Percentiles rank a stretch among this genome's conserved stretches.
Evolutionary conservation across 140 eudicot genomes (phyloP).

Genomic region (Ambrosia hybrid): DNA sequence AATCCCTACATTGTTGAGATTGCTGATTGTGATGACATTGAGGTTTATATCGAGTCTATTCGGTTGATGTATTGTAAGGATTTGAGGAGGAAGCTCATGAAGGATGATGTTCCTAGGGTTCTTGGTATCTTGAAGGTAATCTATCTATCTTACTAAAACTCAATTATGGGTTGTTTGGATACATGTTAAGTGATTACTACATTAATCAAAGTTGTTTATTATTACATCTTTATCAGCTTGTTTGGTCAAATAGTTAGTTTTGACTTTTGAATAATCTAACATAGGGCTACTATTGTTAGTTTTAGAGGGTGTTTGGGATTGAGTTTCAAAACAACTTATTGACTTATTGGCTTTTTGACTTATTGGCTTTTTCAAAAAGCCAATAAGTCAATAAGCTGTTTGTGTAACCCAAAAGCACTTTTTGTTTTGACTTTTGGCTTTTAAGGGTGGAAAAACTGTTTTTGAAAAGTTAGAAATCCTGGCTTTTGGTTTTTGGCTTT

Average conservation of each 20-base stretch:
- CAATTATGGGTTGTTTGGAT: not conserved
- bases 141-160: not conserved
- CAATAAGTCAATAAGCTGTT: too few relatives aligned
- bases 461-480: too few relatives aligned
- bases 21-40: conserved; percentile 89
- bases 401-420: too few relatives aligned
- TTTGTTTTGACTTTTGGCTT: too few relatives aligned
- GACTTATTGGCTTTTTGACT: too few relatives aligned
- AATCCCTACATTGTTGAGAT: conserved; percentile 63
- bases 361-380: too few relatives aligned
- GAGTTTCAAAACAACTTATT: too few relatives aligned
- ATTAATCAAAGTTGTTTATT: not conserved
- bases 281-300: not conserved
- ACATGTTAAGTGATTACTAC: not conserved
- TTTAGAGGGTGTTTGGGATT: too few relatives aligned
- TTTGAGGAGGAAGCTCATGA: conserved; percentile 46
- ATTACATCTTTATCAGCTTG: not conserved
- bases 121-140: conserved; percentile 49
- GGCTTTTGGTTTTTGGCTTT: too few relatives aligned
- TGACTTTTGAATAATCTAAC: not conserved
- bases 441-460: too few relatives aligned
- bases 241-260: not conserved
- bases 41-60: conserved; percentile 68
- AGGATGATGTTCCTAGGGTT: conserved; percentile 47
- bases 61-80: conserved; percentile 65